Conservation (phyloP, 225 moss, liverwort and hornwort genomes). For the Marchantia paleacea region DNA sequence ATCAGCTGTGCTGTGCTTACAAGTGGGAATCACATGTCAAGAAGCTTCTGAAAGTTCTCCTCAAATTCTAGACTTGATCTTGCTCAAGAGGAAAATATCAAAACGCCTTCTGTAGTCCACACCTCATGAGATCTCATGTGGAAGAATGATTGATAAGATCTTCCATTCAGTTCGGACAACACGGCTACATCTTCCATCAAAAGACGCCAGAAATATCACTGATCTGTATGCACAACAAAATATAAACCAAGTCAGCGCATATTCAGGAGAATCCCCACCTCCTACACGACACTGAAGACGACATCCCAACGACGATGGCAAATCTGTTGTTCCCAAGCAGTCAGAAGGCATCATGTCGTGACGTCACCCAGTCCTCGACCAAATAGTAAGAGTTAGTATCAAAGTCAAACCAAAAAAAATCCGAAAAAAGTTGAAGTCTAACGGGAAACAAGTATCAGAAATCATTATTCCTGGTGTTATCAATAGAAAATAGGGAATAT, state of each 20-base stretch:
- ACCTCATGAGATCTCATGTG: constrained; percentile 15
- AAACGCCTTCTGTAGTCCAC: constrained; percentile 27
- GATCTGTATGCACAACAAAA: constrained; percentile 26
- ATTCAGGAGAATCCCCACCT: background rate
- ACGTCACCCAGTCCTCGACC: too few relatives aligned
- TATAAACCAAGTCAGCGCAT: background rate
- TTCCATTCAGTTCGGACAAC: constrained; percentile 34
- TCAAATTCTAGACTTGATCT: constrained; percentile 23
- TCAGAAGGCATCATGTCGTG: too few relatives aligned
- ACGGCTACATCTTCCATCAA: constrained; percentile 29
- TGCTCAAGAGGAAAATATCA: constrained; percentile 26
- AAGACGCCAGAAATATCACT: constrained; percentile 38
- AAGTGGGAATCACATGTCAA: constrained; percentile 14
- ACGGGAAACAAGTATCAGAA: too few relatives aligned
- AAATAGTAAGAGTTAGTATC: too few relatives aligned
- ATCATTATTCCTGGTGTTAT: too few relatives aligned
- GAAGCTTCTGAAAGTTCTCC: constrained; percentile 19
- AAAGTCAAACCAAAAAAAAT: too few relatives aligned
- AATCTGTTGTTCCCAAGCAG: too few relatives aligned
- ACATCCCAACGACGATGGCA: too few relatives aligned
- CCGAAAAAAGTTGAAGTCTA: too few relatives aligned
- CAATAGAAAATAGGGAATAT: too few relatives aligned
- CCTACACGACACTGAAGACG: too few relatives aligned
- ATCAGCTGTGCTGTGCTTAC: constrained; percentile 34
- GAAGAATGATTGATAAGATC: constrained; percentile 32